Evolutionary conservation across 768 basidiomycete species (phyloP), one percentile per base, ranked within the genome.

Genomic region (Tylopilus felleus): DNA sequence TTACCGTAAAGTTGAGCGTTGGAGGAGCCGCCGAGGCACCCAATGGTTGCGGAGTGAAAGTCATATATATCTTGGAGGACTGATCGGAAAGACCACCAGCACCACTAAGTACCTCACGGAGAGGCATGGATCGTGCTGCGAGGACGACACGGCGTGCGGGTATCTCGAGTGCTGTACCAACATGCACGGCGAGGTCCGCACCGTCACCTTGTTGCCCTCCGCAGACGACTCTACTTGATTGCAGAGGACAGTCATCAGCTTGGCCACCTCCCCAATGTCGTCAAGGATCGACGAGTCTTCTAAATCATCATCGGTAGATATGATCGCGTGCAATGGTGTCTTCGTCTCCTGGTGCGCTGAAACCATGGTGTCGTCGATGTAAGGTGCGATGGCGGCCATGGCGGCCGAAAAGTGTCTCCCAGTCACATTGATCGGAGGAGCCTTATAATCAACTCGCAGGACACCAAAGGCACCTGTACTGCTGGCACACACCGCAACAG

Each of bases 391-490:
- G 0, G 68, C 63, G 5, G 79, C 78, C 47, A 97, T 59, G 65
- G 96, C 90, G 43, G 85, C 79, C 17, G 78, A 73, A 21, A 96
- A 72, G 4, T 67, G 71, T 46, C 78, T 76, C 5, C 91, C 88
- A 0, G 66, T 64, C 7, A 88, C 60, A 0, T 65, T 65, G 45
- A 98, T 81, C 4, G 77, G 71, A 3, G 72, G 72, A 0, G 87
- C 83, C 36, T 72, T 72, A 49, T 83, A 87, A 60, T 95, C 92
- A 14, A 86, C 78, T 16, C 87, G 79, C 31, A 98, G 74, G 2
- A 90, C 95, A 3, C 85, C 93, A 68, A 91, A 95, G 0, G 90
- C 90, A 1, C 96, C 97, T 0, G 90, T 86, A 58, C 82, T 85
- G 60, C 90, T 97, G 10, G 90, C 86, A 49, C 85, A 88, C 6